These are phyloP conservation scores for Epichloe hybrida DNA, from an alignment of 2,329 filamentous ascomycete species.

Conservation along the genomic window DNA sequence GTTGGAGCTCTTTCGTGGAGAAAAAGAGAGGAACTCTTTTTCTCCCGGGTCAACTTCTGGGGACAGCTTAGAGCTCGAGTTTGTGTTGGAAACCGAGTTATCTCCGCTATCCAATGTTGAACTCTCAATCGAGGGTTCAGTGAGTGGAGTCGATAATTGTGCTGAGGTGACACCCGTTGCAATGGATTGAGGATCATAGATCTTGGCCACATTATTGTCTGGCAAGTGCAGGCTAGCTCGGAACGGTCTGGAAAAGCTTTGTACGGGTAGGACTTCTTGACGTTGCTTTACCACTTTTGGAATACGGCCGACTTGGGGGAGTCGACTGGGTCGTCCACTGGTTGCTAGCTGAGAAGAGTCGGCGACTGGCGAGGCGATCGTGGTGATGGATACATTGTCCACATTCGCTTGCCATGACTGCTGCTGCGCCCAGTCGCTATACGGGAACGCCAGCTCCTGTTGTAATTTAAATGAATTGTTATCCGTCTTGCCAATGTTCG, in stretches of 20 bases:
- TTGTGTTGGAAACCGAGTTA: constrained; percentile 17
- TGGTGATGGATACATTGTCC: background rate
- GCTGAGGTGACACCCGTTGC: constrained; percentile 35
- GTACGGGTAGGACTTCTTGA: constrained; percentile 52
- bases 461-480: background rate
- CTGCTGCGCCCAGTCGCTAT: background rate
- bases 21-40: constrained; percentile 62
- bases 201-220: constrained; percentile 17
- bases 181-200: constrained; percentile 24
- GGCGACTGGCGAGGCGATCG: background rate
- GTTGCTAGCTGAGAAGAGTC: constrained; percentile 1
- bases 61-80: constrained; percentile 18
- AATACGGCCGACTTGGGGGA: constrained; percentile 75
- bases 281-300: constrained; percentile 64
- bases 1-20: constrained; percentile 58
- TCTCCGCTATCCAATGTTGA: constrained; percentile 20
- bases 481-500: constrained; percentile 1
- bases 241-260: constrained; percentile 81
- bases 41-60: constrained; percentile 17
- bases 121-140: constrained; percentile 24
- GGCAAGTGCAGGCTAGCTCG: constrained; percentile 32
- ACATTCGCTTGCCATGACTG: background rate
- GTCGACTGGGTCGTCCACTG: constrained; percentile 35
- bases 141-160: constrained; percentile 23
- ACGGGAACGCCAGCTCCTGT: background rate